Base-by-base conservation (phyloP, 768 basidiomycete species). In the Lepiota venenata region DNA sequence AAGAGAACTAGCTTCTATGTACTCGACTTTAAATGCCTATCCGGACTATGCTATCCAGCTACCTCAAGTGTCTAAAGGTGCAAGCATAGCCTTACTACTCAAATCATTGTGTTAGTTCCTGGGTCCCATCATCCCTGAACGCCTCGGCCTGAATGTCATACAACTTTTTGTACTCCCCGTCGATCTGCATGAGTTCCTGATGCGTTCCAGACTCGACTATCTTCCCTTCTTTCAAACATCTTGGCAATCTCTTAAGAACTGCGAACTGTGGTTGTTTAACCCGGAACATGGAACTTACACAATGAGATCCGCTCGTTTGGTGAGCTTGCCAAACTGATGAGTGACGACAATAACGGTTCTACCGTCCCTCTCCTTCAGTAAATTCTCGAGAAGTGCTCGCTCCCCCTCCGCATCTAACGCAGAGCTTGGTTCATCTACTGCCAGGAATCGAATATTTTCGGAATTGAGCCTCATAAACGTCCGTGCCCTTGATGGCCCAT, bases 291-390 rank as follows among this genome's bases (percentile, higher is more conserved):
- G 7, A 25, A 66, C 79, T 47, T 57, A 83, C 82, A 85, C 55
- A 50, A 83, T 78, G 1, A 73, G 61, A 62, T 83, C 79, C 1
- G 81, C 83, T 11, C 74, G 61, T 47, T 71, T 74, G 0, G 73
- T 78, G 12, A 83, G 66, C 50, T 77, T 72, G 1, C 75, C 74
- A 55, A 82, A 81, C 2, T 78, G 71, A 83, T 0, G 84, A 0
- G 79, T 80, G 8, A 83, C 79, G 40, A 82, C 73, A 10, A 86
- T 66, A 65, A 80, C 71, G 1, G 82, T 85, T 64, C 77, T 82
- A 1, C 77, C 80, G 10, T 66, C 60, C 4, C 76, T 70, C 21
- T 62, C 58, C n/a, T n/a, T n/a, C n/a, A n/a, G n/a, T n/a, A n/a
- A n/a, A n/a, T n/a, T n/a, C n/a, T n/a, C n/a, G n/a, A n/a, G n/a